phyloP scores from a whole-genome alignment of 192 early-diverging fungal genomes.

The Backusella parvicylindrica region DNA sequence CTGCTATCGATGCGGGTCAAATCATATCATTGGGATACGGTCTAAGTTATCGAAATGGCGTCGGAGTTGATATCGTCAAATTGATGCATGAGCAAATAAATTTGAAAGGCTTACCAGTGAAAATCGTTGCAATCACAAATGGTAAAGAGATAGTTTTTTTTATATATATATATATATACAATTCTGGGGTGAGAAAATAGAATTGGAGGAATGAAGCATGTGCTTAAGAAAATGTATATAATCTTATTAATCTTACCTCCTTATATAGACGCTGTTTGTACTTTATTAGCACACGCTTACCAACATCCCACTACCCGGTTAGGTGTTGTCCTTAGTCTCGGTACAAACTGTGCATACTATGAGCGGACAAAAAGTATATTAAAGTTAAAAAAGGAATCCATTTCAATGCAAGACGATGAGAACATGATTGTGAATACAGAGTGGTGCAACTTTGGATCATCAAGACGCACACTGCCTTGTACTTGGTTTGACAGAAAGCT shows the following conservation, averaged over 20 bases:
- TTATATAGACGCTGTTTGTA: slow-evolving; percentile 90
- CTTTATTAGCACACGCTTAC: slow-evolving; percentile 85
- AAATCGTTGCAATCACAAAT: slow-evolving; percentile 40
- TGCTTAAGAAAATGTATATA: not conserved
- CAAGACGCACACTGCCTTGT: slow-evolving; percentile 66
- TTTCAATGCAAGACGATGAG: slow-evolving; percentile 1
- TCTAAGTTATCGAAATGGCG: slow-evolving; percentile 69
- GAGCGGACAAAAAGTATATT: slow-evolving; percentile 43
- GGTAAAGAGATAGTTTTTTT: slow-evolving; percentile 32
- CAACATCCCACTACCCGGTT: slow-evolving; percentile 69
- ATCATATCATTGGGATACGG: slow-evolving; percentile 76
- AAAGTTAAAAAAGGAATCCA: slow-evolving; percentile 17
- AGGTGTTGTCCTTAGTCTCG: slow-evolving; percentile 87
- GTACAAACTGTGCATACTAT: slow-evolving; percentile 86
- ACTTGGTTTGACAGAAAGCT: slow-evolving; percentile 82
- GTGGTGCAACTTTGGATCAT: slow-evolving; percentile 89
- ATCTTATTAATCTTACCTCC: not conserved
- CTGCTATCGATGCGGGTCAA: slow-evolving; percentile 50
- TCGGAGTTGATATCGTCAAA: slow-evolving; percentile 77
- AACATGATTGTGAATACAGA: slow-evolving; percentile 93
- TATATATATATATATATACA: not conserved
- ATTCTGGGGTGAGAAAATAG: slow-evolving; percentile 26
- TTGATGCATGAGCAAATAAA: slow-evolving; percentile 72
- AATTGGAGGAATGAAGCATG: not conserved
- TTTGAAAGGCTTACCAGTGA: slow-evolving; percentile 65